These are phyloP conservation scores for Phytophthora hybrid DNA, from an alignment of 352 stramenopile species.

Conservation along the genomic window DNA sequence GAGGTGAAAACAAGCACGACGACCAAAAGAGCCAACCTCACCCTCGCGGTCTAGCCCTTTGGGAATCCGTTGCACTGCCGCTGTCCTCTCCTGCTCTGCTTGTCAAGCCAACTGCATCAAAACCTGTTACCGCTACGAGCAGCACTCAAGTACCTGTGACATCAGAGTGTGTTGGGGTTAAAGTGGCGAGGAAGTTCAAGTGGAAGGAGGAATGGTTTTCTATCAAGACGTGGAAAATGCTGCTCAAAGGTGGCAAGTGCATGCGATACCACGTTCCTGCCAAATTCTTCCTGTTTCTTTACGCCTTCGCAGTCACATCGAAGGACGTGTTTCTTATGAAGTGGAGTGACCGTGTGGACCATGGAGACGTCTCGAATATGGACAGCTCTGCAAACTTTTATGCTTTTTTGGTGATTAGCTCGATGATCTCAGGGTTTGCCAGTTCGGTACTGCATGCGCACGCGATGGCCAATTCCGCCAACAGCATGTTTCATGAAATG, in stretches of 20 bases:
- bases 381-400: constrained; percentile 44
- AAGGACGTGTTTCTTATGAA: constrained; percentile 53
- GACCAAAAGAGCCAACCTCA: background rate
- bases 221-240: constrained; percentile 36
- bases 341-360: constrained; percentile 44
- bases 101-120: constrained; percentile 12
- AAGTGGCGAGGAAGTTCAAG: constrained; percentile 35
- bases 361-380: constrained; percentile 40
- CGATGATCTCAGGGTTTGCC: constrained; percentile 41
- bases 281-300: constrained; percentile 45
- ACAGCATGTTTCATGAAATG: constrained; percentile 56
- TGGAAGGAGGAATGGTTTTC: constrained; percentile 45
- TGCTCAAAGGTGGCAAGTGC: constrained; percentile 33
- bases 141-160: constrained; percentile 33
- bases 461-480: constrained; percentile 44
- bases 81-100: constrained; percentile 7
- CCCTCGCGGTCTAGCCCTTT: constrained; percentile 27
- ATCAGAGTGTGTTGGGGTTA: constrained; percentile 35
- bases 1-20: constrained; percentile 10
- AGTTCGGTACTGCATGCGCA: constrained; percentile 47
- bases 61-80: constrained; percentile 24
- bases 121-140: background rate
- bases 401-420: constrained; percentile 44
- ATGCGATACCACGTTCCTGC: constrained; percentile 34
- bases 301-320: constrained; percentile 34